A percentile compares a stretch with the other conserved stretches of the same genome.
phyloP scores from a whole-genome alignment of 768 basidiomycete genomes.

The Tulasnella sp. region DNA sequence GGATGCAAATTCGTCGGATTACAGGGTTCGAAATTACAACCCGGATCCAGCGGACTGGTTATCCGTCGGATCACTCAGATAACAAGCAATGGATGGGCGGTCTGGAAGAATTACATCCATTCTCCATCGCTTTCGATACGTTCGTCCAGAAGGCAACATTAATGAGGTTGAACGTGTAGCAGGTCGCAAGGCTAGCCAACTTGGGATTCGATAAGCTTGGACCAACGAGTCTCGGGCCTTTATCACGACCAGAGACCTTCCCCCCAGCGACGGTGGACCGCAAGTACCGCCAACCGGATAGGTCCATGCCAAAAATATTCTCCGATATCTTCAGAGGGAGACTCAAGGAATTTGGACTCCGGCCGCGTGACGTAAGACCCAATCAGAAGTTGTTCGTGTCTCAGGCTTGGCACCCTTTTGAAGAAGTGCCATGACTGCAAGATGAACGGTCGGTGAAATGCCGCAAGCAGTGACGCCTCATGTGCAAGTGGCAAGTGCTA shows the following conservation, averaged over 20 bases:
- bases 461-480: too few species aligned
- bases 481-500: too few species aligned
- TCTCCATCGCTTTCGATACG: not conserved
- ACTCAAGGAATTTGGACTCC: constrained; percentile 1
- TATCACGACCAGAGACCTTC: not conserved
- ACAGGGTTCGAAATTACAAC: too few species aligned
- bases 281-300: not conserved
- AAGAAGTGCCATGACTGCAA: too few species aligned
- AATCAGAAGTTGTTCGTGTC: too few species aligned
- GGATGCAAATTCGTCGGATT: too few species aligned
- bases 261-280: not conserved
- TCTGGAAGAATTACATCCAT: not conserved
- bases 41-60: too few species aligned
- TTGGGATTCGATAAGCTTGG: constrained; percentile 4
- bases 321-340: not conserved
- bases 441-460: too few species aligned
- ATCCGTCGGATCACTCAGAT: too few species aligned
- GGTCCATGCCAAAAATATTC: constrained; percentile 2
- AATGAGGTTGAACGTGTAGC: not conserved
- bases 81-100: too few species aligned
- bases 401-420: too few species aligned
- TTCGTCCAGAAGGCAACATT: not conserved
- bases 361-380: too few species aligned
- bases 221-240: not conserved
- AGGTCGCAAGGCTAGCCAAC: not conserved